Base-by-base conservation (phyloP, 2,329 filamentous ascomycete species). In the Clarireedia homoeocarpa region DNA sequence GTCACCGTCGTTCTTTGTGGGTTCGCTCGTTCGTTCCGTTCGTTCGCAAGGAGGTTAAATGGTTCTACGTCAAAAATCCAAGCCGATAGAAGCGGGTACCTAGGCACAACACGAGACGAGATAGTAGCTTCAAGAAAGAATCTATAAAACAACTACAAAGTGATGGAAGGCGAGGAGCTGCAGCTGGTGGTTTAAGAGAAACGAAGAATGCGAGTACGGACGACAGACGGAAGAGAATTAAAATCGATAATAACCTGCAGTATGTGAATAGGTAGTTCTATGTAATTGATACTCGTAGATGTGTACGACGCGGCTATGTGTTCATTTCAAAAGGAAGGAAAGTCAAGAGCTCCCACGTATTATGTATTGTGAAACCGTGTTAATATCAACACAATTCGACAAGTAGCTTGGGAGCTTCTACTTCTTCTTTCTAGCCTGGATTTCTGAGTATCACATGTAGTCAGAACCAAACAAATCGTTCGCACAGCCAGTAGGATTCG, bases 281-380 rank as follows among this genome's bases (percentile, higher is more conserved):
- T 34, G 30, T 34, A 12, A 14, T 34, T 9, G 20, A 20, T 20
- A 12, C 12, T 34, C 10, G 3, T 14, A 34, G 30, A 9, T 12
- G 4, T 9, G 5, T 12, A 12, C 10, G 10, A 14, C 30, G 12
- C 30, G 10, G 30, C 30, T 34, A 34, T 34, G 30, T 34, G 10
- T 34, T 34, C 12, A 34, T 34, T 34, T 34, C 30, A 34, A 34
- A 12, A 34, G 30, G 9, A 34, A 34, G 2, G 30, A 4, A 34
- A 34, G 30, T 14, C 5, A 12, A 34, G 30, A 34, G 30, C 7
- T 34, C 30, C 10, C 3, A 34, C 12, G 10, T 34, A 34, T 34
- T 34, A 9, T 34, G 38, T 27, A 34, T 44, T 38, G 44, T 55
- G 53, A 55, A 55, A 50, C 26, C 53, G 53, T 55, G 53, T 55